These are phyloP conservation scores for Leptographium wingfieldii DNA, from an alignment of 2,329 filamentous ascomycete genomes.

Conservation along the genomic window DNA sequence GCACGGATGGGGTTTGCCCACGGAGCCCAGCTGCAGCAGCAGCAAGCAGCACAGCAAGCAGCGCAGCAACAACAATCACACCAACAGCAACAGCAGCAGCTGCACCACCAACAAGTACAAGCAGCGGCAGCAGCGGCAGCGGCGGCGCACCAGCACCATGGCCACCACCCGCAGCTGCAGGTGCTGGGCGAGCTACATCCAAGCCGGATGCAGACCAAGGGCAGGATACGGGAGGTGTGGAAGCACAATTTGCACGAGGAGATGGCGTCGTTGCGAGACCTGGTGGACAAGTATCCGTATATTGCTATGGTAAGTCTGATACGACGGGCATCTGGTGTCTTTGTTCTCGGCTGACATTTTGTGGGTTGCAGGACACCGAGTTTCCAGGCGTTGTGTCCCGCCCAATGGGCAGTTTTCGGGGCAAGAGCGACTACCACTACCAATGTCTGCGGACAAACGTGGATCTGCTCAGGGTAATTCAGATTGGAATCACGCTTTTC, in stretches of 20 bases:
- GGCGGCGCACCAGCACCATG: conserved; percentile 35
- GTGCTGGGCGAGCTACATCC: conserved; percentile 36
- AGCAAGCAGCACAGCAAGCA: conserved; percentile 25
- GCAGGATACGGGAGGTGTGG: conserved; percentile 93
- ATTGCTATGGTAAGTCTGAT: conserved; percentile 76
- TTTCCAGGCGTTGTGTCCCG: conserved; percentile 96
- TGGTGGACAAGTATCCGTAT: conserved; percentile 86
- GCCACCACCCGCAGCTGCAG: conserved; percentile 14
- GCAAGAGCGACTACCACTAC: conserved; percentile 97
- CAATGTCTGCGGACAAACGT: conserved; percentile 96
- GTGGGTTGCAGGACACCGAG: conserved; percentile 64
- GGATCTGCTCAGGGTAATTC: conserved; percentile 93
- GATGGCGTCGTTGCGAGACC: conserved; percentile 68
- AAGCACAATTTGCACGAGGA: conserved; percentile 82
- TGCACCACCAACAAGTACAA: conserved; percentile 22
- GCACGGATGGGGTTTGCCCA: conserved; percentile 80
- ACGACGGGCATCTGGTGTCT: background rate
- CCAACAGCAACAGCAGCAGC: conserved; percentile 14
- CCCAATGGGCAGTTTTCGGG: conserved; percentile 87
- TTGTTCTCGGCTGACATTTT: background rate
- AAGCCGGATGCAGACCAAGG: conserved; percentile 48
- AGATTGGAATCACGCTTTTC: conserved; percentile 90
- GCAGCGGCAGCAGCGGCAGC: conserved; percentile 25
- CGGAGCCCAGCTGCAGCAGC: conserved; percentile 44
- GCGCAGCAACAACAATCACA: conserved; percentile 35